Evolutionary conservation across 495 filamentous ascomycete genomes (phyloP), one percentile per base, ranked within the genome.

Genomic region (Lasiosphaeria hispida): DNA sequence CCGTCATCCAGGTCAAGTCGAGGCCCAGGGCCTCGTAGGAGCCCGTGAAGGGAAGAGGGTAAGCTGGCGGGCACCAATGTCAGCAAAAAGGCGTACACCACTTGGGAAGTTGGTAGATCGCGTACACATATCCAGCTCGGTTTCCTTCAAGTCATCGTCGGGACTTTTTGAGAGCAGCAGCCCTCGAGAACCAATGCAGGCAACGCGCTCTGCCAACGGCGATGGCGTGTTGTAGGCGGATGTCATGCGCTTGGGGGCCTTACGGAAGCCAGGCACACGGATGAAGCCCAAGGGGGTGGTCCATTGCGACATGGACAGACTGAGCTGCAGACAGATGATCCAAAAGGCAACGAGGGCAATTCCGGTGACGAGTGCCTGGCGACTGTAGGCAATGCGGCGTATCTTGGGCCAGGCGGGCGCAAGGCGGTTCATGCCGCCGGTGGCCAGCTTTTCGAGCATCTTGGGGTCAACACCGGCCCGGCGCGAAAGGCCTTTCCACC

Each of bases 1-100:
- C 56, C 10, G 50, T 69, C 59, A 64, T 69, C 49, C 63, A 62
- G 19, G 69, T 68, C 40, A 58, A 41, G 54, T 65, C 59, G 42
- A 72, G 63, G 10, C 64, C 64, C 2, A 67, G 43, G 15, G 63
- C 64, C 37, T 67, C 70, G 54, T 66, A 69, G 37, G 66, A 69
- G 42, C 70, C 70, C 10, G 59, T 57, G 48, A 63, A 69, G 10
- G 70, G 68, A 10, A 48, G 49, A 10, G 64, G 66, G 41, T 71
- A 71, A 23, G 60, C 68, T 72, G 60, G 5, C 11, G 15, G 15
- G 1, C 4, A 4, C 38, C 13, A 3, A 39, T 10, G 61, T 69
- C 33, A 71, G 64, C 41, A 58, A 40, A 23, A 40, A 11, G 37
- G 19, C 3, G 17, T 2, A 35, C 4, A 4, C 40, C 18, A n/a